Base-by-base conservation (phyloP, 495 filamentous ascomycete species). In the Aspergillus incahuasiensis region DNA sequence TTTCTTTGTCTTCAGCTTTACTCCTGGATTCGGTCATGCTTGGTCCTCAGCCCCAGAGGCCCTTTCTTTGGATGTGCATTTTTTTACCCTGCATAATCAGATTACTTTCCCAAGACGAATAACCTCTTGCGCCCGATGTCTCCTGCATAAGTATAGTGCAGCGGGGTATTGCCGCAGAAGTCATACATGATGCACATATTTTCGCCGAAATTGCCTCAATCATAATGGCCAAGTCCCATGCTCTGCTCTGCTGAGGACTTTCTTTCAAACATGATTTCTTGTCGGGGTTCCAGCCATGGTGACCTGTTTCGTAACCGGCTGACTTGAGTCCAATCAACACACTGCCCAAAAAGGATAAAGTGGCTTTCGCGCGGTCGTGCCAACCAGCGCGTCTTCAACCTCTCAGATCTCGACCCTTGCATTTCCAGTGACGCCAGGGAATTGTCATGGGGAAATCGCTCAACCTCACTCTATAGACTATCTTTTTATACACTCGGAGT, bases 321-420 rank as follows among this genome's bases (percentile, higher is more conserved):
- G 38, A 18, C 15, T 16, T 54, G 51, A 54, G 32, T 49, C 59
- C 24, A 34, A 50, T 73, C 66, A 75, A 75, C 73, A 72, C 39
- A 75, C 49, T 77, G 58, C 74, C 71, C 62, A 60, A 74, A 73
- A 43, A 69, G 72, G 74, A 70, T 72, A 75, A 75, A 77, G 72
- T 77, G 74, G 68, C 62, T 67, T 54, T 62, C 61, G 61, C 61
- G 32, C 32, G 32, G 13, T 9, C 32, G 61, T 64, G 52, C 57
- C 63, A 59, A 54, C 54, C 56, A 51, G 28, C 69, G 67, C 71
- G 68, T 67, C 57, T 54, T 59, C 55, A 63, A 46, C 43, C 50
- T 44, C 19, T 46, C 42, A 43, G 48, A 38, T 45, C 19, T 44
- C 48, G 30, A 19, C 61, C 56, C 59, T 67, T 59, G 54, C 61